Evolutionary conservation across 2,329 filamentous ascomycete species (phyloP).

Genomic region (Daldinia sp.): DNA sequence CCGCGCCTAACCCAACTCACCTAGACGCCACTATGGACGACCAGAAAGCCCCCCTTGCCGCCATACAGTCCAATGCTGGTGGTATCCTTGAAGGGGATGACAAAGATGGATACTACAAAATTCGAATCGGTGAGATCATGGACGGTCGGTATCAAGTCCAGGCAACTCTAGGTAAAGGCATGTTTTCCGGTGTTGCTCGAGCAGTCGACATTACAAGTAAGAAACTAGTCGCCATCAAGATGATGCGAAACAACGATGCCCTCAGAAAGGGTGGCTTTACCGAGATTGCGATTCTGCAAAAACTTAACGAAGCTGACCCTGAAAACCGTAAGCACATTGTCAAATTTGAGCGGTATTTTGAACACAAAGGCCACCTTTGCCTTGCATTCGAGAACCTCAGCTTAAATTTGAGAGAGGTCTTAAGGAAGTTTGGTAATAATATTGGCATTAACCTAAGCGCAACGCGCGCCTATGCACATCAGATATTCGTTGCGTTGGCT

Average conservation of each 20-base stretch:
- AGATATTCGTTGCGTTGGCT: conserved; percentile 89
- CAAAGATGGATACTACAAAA: conserved; percentile 94
- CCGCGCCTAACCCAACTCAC: conserved; percentile 57
- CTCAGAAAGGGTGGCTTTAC: conserved; percentile 91
- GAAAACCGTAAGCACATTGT: conserved; percentile 93
- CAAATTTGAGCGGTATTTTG: conserved; percentile 85
- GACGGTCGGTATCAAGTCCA: conserved; percentile 90
- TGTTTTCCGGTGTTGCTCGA: conserved; percentile 95
- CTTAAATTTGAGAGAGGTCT: conserved; percentile 89
- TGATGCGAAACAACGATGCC: conserved; percentile 95
- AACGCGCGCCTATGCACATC: conserved; percentile 87
- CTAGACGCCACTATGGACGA: conserved; percentile 52
- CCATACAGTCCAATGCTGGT: conserved; percentile 64
- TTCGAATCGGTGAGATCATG: conserved; percentile 89
- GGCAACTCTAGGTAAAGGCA: conserved; percentile 87
- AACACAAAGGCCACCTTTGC: conserved; percentile 94
- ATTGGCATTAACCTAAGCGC: conserved; percentile 90
- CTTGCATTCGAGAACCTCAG: conserved; percentile 97
- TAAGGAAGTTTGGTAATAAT: conserved; percentile 96
- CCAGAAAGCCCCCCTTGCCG: conserved; percentile 57
- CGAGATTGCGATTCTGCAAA: conserved; percentile 91
- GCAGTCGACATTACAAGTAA: conserved; percentile 80
- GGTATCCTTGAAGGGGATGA: conserved; percentile 93
- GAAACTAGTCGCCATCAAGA: conserved; percentile 91
- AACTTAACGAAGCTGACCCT: conserved; percentile 83